Evolutionary conservation across 2,329 filamentous ascomycete genomes (phyloP), one percentile per base, ranked within the genome.

Genomic region (Trichoderma atroviride): DNA sequence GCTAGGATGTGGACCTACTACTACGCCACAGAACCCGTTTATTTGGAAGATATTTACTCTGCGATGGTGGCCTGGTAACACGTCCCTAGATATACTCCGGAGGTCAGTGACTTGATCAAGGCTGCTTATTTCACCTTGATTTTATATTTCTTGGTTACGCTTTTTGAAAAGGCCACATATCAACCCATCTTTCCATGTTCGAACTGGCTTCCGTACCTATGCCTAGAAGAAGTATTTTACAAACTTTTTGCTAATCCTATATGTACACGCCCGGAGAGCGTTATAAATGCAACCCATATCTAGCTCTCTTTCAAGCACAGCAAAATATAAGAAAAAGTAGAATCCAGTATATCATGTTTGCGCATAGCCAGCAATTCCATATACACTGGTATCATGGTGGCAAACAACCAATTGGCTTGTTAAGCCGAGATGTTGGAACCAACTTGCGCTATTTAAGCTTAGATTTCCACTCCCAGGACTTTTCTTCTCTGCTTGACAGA

Each of bases 401-500:
- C 37, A 52, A 22, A n/a, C 29, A 59, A 9, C 27, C 53, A 59
- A 57, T 29, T 10, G 31, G 37, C 27, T 27, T 27, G 27, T 27
- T 2, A 4, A 27, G 27, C 27, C 27, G 27, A 27, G 27, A 27
- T 27, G 27, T 10, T 67, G 37, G 31, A 58, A 62, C 11, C 13
- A 58, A 22, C 31, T 6, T 59, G 10, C 5, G n/a, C 29, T 27
- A 27, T 19, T 65, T 35, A 64, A 50, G 53, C 55, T 35, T 57
- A 19, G 14, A 24, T 59, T 27, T 59, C 65, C n/a, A 66, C 56
- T n/a, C 67, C 67, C 33, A 70, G 47, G 13, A 82, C 73, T 70
- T 84, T 86, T 79, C 92, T 87, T 75, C 93, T 87, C 78, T 91
- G 87, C 78, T 90, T 89, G 66, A 97, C 93, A 33, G 94, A 92